Base-by-base conservation (phyloP, 352 stramenopile species). In the Poterioochromonas sp. region DNA sequence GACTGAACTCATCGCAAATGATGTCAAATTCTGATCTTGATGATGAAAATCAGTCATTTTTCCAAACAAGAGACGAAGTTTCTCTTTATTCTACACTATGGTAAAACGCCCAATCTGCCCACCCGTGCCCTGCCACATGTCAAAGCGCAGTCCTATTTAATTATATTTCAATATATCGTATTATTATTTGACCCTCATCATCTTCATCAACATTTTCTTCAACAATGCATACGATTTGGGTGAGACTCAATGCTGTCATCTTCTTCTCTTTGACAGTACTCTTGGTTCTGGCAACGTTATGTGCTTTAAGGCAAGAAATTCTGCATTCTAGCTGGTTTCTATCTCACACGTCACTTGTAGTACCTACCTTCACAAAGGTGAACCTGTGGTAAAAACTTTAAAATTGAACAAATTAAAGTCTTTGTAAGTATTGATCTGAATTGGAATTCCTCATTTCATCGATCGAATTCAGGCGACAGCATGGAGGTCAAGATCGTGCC, bases 201-300 rank as follows among this genome's bases (percentile, higher is more conserved):
- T n/a, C n/a, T n/a, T n/a, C n/a, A 58, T 58, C 15, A 58, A 15
- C 47, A 26, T 26, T 26, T 26, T 58, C 26, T 26, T 58, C 47
- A 32, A 68, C 15, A 5, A 74, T 74, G 65, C 65, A 74, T 58
- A 74, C 49, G 34, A 74, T 74, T 26, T 74, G 65, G 65, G 65
- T 74, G 49, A 82, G 89, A 60, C 79, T 93, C 12, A 94, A 94
- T 83, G 89, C 88, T 15, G 89, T 94, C 26, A 88, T 93, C n/a
- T 94, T 94, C 82, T 94, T 93, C 85, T 87, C 88, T 37, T 84
- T 94, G 37, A 91, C 88, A 37, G 89, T 93, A 49, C 83, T 94
- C 44, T 80, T 94, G 44, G 83, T 80, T 44, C 80, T 93, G 5
- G 88, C 86, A 63, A 80, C 90, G 76, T 65, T 93, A 51, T 87